These are phyloP conservation scores for Fusarium foetens DNA, from an alignment of 2,329 filamentous ascomycete species.

Conservation along the genomic window DNA sequence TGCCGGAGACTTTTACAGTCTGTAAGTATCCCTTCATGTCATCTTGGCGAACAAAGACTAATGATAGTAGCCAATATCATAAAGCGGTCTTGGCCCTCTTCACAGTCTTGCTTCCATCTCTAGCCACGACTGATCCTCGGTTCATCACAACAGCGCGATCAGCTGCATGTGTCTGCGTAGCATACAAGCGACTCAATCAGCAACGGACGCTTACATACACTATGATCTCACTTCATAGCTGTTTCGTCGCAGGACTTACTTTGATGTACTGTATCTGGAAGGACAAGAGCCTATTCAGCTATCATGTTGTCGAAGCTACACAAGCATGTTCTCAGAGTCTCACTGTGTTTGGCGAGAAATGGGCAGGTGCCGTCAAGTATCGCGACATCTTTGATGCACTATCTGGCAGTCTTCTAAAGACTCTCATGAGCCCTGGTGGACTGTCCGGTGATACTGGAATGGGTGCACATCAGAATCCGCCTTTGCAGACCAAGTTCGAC, in stretches of 20 bases:
- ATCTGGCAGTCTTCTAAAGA: background rate
- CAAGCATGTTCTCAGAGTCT: background rate
- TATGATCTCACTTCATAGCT: background rate
- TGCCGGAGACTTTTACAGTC: background rate
- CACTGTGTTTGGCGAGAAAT: background rate
- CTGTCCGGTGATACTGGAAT: background rate
- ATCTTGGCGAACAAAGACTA: too few relatives aligned
- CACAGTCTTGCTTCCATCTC: background rate
- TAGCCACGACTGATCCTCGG: fast-evolving
- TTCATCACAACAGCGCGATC: background rate
- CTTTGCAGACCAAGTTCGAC: background rate
- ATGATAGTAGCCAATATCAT: background rate
- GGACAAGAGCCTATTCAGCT: background rate
- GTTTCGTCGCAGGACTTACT: background rate
- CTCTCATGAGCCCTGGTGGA: background rate
- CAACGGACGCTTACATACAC: background rate
- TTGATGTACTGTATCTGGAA: background rate
- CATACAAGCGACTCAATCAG: background rate
- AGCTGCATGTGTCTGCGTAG: background rate
- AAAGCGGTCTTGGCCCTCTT: background rate
- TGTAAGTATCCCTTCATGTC: background rate
- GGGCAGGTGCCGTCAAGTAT: background rate
- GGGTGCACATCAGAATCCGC: fast-evolving
- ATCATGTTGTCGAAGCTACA: background rate
- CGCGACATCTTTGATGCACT: background rate